A percentile compares a stretch with the other conserved stretches of the same genome.
phyloP scores from a whole-genome alignment of 2,329 filamentous ascomycete genomes.

The Fusarium citri region DNA sequence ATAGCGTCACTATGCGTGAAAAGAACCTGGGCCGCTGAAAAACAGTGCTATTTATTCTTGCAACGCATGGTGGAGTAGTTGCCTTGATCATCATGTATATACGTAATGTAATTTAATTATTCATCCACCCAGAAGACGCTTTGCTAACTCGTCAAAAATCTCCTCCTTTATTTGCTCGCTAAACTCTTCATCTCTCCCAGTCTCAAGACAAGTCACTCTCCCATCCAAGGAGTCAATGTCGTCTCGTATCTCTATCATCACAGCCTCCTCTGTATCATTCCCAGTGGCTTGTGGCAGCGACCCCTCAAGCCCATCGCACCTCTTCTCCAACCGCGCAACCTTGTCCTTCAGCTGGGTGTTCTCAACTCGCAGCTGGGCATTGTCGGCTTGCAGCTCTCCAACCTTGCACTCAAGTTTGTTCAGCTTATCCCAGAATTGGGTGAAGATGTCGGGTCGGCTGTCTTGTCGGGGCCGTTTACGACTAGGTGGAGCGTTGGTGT shows the following conservation, averaged over 20 bases:
- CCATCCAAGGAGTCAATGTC: conserved; percentile 9
- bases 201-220: conserved; percentile 12
- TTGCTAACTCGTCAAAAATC: conserved; percentile 21
- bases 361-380: conserved; percentile 2
- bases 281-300: not conserved
- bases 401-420: conserved; percentile 19
- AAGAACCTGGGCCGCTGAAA: no score
- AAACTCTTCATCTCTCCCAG: not conserved
- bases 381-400: conserved; percentile 7
- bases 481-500: not conserved
- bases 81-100: not conserved
- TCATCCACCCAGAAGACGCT: conserved; percentile 6
- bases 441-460: conserved; percentile 1
- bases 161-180: conserved; percentile 9
- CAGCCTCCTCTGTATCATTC: conserved; percentile 8
- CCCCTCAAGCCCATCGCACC: not conserved
- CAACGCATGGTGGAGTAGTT: no score
- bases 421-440: conserved; percentile 16
- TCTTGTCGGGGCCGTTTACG: conserved; percentile 20
- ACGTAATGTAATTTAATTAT: not conserved
- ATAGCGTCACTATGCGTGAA: not conserved
- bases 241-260: conserved; percentile 16
- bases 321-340: conserved; percentile 3
- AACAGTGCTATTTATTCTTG: no score
- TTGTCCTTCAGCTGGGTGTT: conserved; percentile 4